Evolutionary conservation across 2,329 filamentous ascomycete species (phyloP).

Genomic region (Ascochyta koolunga): DNA sequence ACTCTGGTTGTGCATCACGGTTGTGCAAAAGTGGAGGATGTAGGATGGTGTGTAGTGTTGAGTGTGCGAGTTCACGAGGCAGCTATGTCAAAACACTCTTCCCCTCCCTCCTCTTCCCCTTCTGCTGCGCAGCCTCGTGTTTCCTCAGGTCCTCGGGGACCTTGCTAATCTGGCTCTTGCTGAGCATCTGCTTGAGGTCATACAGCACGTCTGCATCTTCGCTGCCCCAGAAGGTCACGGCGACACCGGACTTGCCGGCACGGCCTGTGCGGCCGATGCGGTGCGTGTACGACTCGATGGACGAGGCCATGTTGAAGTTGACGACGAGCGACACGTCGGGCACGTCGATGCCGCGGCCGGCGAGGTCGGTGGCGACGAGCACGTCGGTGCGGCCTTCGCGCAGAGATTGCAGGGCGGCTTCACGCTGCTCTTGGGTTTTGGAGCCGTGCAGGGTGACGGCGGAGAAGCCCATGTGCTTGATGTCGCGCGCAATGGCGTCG

Average conservation of each 20-base stretch:
- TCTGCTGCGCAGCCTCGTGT: slow-evolving; percentile 91
- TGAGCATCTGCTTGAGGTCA: slow-evolving; percentile 93
- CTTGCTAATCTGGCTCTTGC: slow-evolving; percentile 84
- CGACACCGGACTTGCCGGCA: slow-evolving; percentile 94
- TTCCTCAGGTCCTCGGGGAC: slow-evolving; percentile 90
- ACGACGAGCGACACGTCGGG: slow-evolving; percentile 91
- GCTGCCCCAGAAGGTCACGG: slow-evolving; percentile 91
- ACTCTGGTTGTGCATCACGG: too few relatives aligned
- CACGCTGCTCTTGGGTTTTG: slow-evolving; percentile 98
- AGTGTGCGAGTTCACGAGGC: too few relatives aligned
- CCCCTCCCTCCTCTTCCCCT: slow-evolving; percentile 50
- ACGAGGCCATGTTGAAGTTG: slow-evolving; percentile 98
- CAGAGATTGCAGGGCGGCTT: slow-evolving; percentile 85
- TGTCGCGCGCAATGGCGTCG: slow-evolving; percentile 90
- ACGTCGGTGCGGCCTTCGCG: slow-evolving; percentile 82
- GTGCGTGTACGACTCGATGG: slow-evolving; percentile 95
- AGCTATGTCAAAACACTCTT: slow-evolving; percentile 19
- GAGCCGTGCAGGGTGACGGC: slow-evolving; percentile 90
- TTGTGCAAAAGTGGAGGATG: too few relatives aligned
- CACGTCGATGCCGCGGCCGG: slow-evolving; percentile 97
- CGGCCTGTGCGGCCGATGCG: slow-evolving; percentile 95
- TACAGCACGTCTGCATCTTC: slow-evolving; percentile 92
- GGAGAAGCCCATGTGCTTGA: slow-evolving; percentile 91
- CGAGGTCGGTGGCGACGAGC: slow-evolving; percentile 92
- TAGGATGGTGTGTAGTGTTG: too few relatives aligned